Evolutionary conservation across 129 eudicot species (phyloP).

Genomic region (Arctium minus): DNA sequence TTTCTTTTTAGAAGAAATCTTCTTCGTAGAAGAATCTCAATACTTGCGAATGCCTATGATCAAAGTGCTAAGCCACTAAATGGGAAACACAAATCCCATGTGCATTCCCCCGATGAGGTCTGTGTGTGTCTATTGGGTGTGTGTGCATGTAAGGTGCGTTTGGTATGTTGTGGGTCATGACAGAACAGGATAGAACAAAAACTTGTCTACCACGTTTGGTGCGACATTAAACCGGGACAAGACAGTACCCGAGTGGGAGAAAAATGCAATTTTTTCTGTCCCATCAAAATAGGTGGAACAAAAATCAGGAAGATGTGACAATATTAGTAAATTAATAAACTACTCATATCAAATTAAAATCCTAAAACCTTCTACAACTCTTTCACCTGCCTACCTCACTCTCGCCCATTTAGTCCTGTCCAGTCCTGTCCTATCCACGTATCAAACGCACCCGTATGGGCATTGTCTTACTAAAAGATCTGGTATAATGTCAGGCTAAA

Average conservation of each 20-base stretch:
- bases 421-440: not conserved
- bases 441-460: not conserved
- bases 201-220: not conserved
- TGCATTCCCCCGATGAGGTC: conserved; percentile 87
- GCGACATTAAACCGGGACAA: not conserved
- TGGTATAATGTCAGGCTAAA: conserved; percentile 54
- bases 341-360: not conserved
- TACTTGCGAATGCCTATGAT: conserved; percentile 88
- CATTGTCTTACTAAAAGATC: conserved; percentile 10
- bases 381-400: too few relatives aligned
- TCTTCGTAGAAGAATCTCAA: conserved; percentile 84
- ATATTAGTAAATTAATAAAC: not conserved
- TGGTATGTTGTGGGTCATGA: not conserved
- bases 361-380: too few relatives aligned
- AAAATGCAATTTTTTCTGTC: not conserved
- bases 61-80: conserved; percentile 73
- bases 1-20: conserved; percentile 94
- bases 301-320: too few relatives aligned
- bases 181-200: not conserved
- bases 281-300: not conserved
- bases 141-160: not conserved
- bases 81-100: conserved; percentile 95
- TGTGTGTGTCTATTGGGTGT: conserved; percentile 19
- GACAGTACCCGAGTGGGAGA: not conserved
- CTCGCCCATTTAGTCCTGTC: not conserved